phyloP scores from a whole-genome alignment of 2,329 filamentous ascomycete species.

The Botrytis paeoniae region DNA sequence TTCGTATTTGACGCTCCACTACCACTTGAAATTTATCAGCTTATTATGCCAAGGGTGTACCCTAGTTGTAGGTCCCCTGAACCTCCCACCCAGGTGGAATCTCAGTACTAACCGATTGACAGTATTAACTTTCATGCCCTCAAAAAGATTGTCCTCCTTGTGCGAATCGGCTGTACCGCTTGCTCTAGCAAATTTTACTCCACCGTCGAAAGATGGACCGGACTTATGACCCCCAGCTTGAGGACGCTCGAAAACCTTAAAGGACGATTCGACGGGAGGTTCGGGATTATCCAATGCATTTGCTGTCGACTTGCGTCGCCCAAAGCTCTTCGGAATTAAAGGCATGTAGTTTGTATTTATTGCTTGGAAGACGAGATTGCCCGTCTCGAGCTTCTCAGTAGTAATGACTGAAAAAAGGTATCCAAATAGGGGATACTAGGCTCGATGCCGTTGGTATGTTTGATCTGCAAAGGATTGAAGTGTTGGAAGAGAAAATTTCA shows the following conservation, averaged over 20 bases:
- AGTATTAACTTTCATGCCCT: slow-evolving; percentile 29
- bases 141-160: slow-evolving; percentile 39
- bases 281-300: slow-evolving; percentile 34
- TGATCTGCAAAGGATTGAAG: slow-evolving; percentile 13
- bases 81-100: background rate
- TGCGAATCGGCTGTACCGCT: slow-evolving; percentile 27
- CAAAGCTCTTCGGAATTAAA: slow-evolving; percentile 38
- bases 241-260: slow-evolving; percentile 39
- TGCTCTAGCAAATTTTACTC: slow-evolving; percentile 32
- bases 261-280: slow-evolving; percentile 31
- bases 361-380: slow-evolving; percentile 19
- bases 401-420: slow-evolving; percentile 5
- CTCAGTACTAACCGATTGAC: slow-evolving; percentile 37
- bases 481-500: background rate
- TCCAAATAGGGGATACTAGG: slow-evolving; percentile 7
- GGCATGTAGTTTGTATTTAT: slow-evolving; percentile 36
- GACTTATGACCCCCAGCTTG: slow-evolving; percentile 21
- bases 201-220: slow-evolving; percentile 37
- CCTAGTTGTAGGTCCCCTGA: slow-evolving; percentile 8
- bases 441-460: background rate
- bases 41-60: slow-evolving; percentile 26
- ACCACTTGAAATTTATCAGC: slow-evolving; percentile 31
- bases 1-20: slow-evolving; percentile 40
- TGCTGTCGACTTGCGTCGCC: slow-evolving; percentile 37
- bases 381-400: slow-evolving; percentile 18